Percentiles rank a stretch among this genome's conserved stretches.
Evolutionary conservation across 257 asterid genomes (phyloP).

Genomic region (Capsicum baccatum): DNA sequence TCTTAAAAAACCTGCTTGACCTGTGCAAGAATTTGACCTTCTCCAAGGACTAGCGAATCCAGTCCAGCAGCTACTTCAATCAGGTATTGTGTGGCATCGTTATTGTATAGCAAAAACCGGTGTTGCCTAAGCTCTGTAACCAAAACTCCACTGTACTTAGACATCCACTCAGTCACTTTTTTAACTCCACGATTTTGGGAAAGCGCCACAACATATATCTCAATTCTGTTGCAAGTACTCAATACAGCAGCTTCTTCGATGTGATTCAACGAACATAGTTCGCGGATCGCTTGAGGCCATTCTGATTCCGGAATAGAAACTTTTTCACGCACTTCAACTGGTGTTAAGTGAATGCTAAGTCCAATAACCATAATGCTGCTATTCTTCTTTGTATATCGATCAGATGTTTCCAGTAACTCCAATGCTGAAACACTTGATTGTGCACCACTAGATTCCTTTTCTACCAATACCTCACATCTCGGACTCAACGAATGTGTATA

Average conservation of each 20-base stretch:
- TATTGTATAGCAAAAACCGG: slow-evolving; percentile 63
- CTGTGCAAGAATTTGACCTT: slow-evolving; percentile 94
- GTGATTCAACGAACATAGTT: too few species aligned
- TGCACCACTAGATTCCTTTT: slow-evolving; percentile 45
- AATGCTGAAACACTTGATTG: slow-evolving; percentile 63
- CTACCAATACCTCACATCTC: slow-evolving; percentile 22
- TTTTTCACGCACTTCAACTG: slow-evolving; percentile 88
- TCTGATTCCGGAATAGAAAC: slow-evolving; percentile 80
- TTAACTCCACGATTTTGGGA: too few species aligned
- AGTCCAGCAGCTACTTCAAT: slow-evolving; percentile 92
- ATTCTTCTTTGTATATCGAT: slow-evolving; percentile 74
- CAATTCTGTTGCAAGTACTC: too few species aligned
- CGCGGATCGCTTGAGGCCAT: too few species aligned
- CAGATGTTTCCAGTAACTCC: slow-evolving; percentile 74
- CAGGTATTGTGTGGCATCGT: slow-evolving; percentile 74
- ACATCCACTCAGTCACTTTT: too few species aligned
- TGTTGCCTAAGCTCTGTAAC: too few species aligned
- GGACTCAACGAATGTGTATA: too few species aligned
- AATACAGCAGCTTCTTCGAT: too few species aligned
- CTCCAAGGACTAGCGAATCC: slow-evolving; percentile 89
- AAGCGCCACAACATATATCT: too few species aligned
- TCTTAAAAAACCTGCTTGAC: too few species aligned
- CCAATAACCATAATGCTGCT: slow-evolving; percentile 86
- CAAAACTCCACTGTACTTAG: too few species aligned
- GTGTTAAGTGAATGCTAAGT: slow-evolving; percentile 71